Percentiles rank a stretch among this genome's conserved stretches.
These are phyloP conservation scores for Cyphellophora attinorum DNA, from an alignment of 2,329 filamentous ascomycete genomes.

Conservation along the genomic window DNA sequence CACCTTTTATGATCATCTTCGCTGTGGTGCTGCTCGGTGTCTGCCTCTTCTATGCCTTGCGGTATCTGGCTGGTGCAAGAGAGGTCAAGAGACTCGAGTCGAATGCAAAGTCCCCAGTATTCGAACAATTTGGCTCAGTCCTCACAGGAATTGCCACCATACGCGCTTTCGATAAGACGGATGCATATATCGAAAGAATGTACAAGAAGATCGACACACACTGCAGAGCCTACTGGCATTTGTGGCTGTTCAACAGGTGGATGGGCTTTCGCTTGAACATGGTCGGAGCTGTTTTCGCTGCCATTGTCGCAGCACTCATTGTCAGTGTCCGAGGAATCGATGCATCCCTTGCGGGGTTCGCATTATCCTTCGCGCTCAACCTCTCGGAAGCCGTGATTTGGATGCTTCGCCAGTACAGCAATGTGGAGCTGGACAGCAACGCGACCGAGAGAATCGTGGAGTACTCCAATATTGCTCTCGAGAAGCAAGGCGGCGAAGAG, in stretches of 20 bases:
- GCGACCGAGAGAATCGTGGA: conserved; percentile 67
- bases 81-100: conserved; percentile 71
- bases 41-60: conserved; percentile 48
- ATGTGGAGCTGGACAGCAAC: conserved; percentile 70
- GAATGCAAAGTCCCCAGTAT: conserved; percentile 67
- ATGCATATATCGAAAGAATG: conserved; percentile 61
- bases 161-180: conserved; percentile 61
- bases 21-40: conserved; percentile 49
- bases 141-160: conserved; percentile 67
- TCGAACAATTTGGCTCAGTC: conserved; percentile 67
- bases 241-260: conserved; percentile 69
- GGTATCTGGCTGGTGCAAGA: conserved; percentile 61
- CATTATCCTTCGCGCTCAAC: conserved; percentile 62
- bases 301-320: conserved; percentile 55
- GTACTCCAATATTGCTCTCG: conserved; percentile 60
- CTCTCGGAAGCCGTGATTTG: conserved; percentile 57
- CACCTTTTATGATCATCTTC: conserved; percentile 55
- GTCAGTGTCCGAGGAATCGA: conserved; percentile 53
- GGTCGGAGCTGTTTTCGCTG: conserved; percentile 60
- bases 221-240: conserved; percentile 54
- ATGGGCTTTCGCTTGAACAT: conserved; percentile 63
- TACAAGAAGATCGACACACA: conserved; percentile 60
- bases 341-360: conserved; percentile 65
- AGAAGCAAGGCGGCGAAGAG: conserved; percentile 51
- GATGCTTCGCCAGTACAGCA: conserved; percentile 58